These are phyloP conservation scores for Paralagenidium karlingii DNA, from an alignment of 352 stramenopile species.

Conservation along the genomic window DNA sequence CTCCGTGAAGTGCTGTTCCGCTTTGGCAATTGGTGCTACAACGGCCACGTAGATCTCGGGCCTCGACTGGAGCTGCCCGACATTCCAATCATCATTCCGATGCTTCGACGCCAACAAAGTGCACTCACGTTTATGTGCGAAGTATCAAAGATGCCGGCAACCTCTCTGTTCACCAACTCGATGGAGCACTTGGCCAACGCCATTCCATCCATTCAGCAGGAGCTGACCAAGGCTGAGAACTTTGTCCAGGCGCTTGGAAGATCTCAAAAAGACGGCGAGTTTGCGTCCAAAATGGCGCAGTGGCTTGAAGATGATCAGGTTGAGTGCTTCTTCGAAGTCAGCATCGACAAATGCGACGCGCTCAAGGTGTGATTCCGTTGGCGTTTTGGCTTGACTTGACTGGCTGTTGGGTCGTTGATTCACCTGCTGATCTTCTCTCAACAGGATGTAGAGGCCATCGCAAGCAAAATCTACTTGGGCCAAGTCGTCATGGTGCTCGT, in stretches of 20 bases:
- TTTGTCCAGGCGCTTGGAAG: conserved; percentile 67
- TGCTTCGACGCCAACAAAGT: conserved; percentile 87
- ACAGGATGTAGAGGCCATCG: conserved; percentile 87
- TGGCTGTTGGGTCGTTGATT: neutral
- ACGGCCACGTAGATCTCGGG: conserved; percentile 84
- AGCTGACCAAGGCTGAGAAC: conserved; percentile 72
- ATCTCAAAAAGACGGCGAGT: too few species aligned
- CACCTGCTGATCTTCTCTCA: conserved; percentile 9
- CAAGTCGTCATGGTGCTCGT: conserved; percentile 86
- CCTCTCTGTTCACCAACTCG: conserved; percentile 75
- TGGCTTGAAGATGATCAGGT: conserved; percentile 86
- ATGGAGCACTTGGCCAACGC: conserved; percentile 80
- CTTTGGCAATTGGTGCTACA: conserved; percentile 94
- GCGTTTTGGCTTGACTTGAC: neutral
- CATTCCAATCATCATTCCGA: conserved; percentile 90
- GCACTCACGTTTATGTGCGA: conserved; percentile 90
- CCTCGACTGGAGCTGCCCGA: conserved; percentile 82
- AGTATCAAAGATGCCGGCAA: conserved; percentile 81
- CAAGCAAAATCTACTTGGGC: conserved; percentile 89
- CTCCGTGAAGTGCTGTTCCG: conserved; percentile 89
- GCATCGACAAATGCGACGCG: conserved; percentile 47
- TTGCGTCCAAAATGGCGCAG: conserved; percentile 42
- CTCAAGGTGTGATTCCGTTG: conserved; percentile 55
- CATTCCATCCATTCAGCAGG: conserved; percentile 75
- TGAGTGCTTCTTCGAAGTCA: conserved; percentile 90